Evolutionary conservation across 257 asterid genomes (phyloP).

Genomic region (Jasminum sambac): DNA sequence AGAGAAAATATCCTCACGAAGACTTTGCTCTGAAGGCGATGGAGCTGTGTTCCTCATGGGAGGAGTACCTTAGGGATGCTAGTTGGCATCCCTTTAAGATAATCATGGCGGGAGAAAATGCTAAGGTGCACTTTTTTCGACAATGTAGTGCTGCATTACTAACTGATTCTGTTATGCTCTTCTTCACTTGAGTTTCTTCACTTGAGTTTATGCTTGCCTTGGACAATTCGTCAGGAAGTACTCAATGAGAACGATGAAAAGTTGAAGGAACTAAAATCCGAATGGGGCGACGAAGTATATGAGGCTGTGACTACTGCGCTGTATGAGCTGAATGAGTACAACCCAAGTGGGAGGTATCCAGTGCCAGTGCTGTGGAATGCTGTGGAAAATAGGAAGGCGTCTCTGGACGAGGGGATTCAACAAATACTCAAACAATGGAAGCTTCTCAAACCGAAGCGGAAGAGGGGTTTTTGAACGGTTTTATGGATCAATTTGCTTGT

Average conservation of each 20-base stretch:
- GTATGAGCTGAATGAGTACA: slow-evolving; percentile 51
- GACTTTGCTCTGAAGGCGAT: slow-evolving; percentile 39
- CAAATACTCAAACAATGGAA: slow-evolving; percentile 52
- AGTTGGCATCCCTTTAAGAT: slow-evolving; percentile 77
- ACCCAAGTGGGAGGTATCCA: slow-evolving; percentile 68
- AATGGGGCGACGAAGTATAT: slow-evolving; percentile 42
- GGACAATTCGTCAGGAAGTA: too few relatives aligned
- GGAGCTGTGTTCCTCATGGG: slow-evolving; percentile 57
- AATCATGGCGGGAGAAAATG: slow-evolving; percentile 47
- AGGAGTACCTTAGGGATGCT: slow-evolving; percentile 67
- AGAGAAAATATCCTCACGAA: slow-evolving; percentile 37
- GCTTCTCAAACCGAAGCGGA: slow-evolving; percentile 27
- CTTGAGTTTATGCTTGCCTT: too few relatives aligned
- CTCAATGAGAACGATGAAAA: slow-evolving; percentile 54
- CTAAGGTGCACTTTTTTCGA: slow-evolving; percentile 44
- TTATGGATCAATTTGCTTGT: background rate
- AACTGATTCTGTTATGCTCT: slow-evolving; percentile 6
- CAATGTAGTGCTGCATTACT: slow-evolving; percentile 1
- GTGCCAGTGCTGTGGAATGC: slow-evolving; percentile 54
- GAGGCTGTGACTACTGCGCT: slow-evolving; percentile 42
- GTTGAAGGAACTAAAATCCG: slow-evolving; percentile 39
- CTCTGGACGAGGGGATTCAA: slow-evolving; percentile 42
- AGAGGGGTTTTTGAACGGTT: slow-evolving; percentile 31
- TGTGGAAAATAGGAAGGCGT: slow-evolving; percentile 37
- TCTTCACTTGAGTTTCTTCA: too few relatives aligned